Conservation (phyloP, 192 early-diverging fungal species). For the Coemansia sp. region DNA sequence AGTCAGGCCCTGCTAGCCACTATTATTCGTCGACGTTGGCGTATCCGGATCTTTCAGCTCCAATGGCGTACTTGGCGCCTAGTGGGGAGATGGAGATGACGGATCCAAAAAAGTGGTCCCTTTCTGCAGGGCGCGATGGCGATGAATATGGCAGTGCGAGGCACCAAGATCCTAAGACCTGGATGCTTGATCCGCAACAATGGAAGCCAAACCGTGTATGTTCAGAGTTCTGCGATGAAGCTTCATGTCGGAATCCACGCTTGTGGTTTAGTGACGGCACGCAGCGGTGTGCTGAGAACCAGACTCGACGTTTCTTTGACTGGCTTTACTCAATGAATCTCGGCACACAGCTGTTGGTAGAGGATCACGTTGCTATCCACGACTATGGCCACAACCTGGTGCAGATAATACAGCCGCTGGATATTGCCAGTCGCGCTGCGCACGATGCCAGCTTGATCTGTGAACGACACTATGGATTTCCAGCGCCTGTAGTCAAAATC, state of each 20-base stretch:
- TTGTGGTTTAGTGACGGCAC: constrained; percentile 50
- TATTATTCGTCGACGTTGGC: constrained; percentile 42
- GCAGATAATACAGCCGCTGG: constrained; percentile 57
- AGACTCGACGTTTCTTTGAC: constrained; percentile 58
- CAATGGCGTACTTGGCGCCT: constrained; percentile 48
- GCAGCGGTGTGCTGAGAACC: constrained; percentile 49
- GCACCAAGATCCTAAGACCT: background rate
- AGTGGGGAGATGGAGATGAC: constrained; percentile 54
- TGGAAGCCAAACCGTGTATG: constrained; percentile 44
- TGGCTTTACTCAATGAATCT: constrained; percentile 62
- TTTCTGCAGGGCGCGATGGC: background rate
- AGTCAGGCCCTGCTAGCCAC: constrained; percentile 7
- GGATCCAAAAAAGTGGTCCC: constrained; percentile 32
- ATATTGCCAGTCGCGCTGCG: constrained; percentile 56
- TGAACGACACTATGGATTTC: constrained; percentile 52
- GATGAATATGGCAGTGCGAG: background rate
- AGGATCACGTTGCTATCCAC: constrained; percentile 59
- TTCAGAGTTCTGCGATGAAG: constrained; percentile 43
- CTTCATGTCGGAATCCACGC: constrained; percentile 43
- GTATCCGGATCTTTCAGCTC: constrained; percentile 38
- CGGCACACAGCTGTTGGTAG: constrained; percentile 62
- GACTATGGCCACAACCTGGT: constrained; percentile 58
- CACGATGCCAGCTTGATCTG: constrained; percentile 48
- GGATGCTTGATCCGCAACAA: constrained; percentile 23
- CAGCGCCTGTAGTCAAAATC: constrained; percentile 51